These are phyloP conservation scores for Naganishia randhawae DNA, from an alignment of 768 basidiomycete species.

Conservation along the genomic window DNA sequence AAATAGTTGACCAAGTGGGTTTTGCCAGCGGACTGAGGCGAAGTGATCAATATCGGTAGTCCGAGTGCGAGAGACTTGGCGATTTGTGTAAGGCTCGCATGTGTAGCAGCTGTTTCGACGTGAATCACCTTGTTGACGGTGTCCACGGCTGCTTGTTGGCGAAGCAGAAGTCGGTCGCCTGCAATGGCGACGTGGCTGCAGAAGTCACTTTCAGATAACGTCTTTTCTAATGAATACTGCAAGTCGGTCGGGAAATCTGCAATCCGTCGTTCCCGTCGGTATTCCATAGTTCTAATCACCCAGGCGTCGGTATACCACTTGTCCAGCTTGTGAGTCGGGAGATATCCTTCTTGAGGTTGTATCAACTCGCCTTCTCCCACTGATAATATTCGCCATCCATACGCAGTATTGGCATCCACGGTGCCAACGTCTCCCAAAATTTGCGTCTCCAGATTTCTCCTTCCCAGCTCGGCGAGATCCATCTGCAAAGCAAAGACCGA, in stretches of 20 bases:
- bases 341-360: not conserved
- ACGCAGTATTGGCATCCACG: constrained; percentile 22
- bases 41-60: constrained; percentile 75
- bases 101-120: constrained; percentile 64
- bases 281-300: constrained; percentile 22
- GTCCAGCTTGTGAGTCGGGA: not conserved
- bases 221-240: not conserved
- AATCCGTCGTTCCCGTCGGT: constrained; percentile 7
- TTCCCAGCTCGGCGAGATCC: constrained; percentile 73
- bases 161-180: constrained; percentile 64
- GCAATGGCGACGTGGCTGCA: constrained; percentile 56
- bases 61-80: constrained; percentile 65
- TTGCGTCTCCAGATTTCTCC: constrained; percentile 62
- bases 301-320: constrained; percentile 19
- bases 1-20: constrained; percentile 73
- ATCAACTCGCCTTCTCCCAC: not conserved
- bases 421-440: constrained; percentile 56
- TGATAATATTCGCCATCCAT: constrained; percentile 22
- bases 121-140: constrained; percentile 37
- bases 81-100: constrained; percentile 61
- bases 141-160: constrained; percentile 46
- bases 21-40: constrained; percentile 84
- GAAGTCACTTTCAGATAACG: not conserved
- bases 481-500: constrained; percentile 72
- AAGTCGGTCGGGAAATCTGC: not conserved